Conservation (phyloP, 495 filamentous ascomycete species). For the Hyaloscypha bicolor region DNA sequence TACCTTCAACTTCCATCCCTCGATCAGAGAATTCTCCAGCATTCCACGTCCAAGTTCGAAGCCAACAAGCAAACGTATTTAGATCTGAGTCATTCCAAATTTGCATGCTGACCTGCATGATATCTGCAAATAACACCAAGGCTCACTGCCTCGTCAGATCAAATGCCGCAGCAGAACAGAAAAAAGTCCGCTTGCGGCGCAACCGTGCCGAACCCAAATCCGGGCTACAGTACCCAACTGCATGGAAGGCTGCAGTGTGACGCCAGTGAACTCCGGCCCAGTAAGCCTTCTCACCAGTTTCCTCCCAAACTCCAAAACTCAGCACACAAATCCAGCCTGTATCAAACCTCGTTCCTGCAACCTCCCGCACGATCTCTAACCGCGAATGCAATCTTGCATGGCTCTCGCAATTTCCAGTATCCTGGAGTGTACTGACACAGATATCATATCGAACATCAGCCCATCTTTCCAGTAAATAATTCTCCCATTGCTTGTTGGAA, state of each 20-base stretch:
- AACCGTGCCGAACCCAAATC: slow-evolving; percentile 9
- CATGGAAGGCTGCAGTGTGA: slow-evolving; percentile 20
- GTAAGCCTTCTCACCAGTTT: not conserved
- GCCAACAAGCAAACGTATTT: slow-evolving; percentile 1
- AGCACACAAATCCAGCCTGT: not conserved
- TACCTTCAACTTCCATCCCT: not conserved
- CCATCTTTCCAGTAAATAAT: not conserved
- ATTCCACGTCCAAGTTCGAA: slow-evolving; percentile 1
- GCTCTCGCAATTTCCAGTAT: not conserved
- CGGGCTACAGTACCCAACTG: slow-evolving; percentile 3
- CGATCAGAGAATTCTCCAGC: not conserved
- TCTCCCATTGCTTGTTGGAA: not conserved
- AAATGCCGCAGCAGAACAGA: not conserved
- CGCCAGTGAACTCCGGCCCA: slow-evolving; percentile 17
- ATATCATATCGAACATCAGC: not conserved
- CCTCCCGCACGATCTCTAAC: not conserved
- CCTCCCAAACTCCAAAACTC: not conserved
- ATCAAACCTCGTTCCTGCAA: slow-evolving; percentile 3
- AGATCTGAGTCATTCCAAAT: slow-evolving; percentile 25
- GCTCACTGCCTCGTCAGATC: not conserved
- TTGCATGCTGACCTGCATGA: slow-evolving; percentile 12
- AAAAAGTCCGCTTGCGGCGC: slow-evolving; percentile 18
- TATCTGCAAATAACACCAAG: not conserved
- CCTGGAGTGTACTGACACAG: not conserved
- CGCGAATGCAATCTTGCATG: not conserved